Base-by-base conservation (phyloP, 2,329 filamentous ascomycete genomes). In the Fusarium verticillioides region DNA sequence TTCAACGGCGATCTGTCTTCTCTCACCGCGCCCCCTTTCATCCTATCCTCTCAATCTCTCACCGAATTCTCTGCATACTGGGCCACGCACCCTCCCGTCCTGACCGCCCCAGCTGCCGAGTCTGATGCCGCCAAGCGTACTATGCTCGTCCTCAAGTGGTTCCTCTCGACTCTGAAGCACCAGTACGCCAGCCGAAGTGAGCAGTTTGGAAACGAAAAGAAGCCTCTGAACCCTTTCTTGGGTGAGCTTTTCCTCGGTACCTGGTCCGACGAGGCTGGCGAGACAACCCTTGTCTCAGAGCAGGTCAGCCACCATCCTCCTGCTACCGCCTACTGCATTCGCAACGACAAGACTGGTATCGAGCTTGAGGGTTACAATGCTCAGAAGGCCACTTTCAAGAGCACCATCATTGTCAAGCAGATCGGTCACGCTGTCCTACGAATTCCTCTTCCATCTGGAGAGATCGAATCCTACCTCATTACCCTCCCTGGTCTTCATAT, bases 301-400 rank as follows among this genome's bases (percentile, higher is more conserved):
- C 96, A 98, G 87, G 96, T 98, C 75, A 92, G 89, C 83, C 96
- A 98, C 82, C 96, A 99, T 81, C 96, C 96, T 59, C 96, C 96
- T 5, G 94, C 95, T 40, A 99, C 96, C 3, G 96, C 96, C 47
- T 99, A 98, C 85, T 92, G 91, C 80, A 97, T 98, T 81, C 92
- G 90, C 83, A 98, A 99, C 83, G 85, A 92, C 72, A 90, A 94
- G 79, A 90, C 96, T 70, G 94, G 95, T 66, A 90, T 98, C 56
- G 87, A 87, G 79, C 84, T 92, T n/a, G 86, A 92, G 85, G 96
- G 96, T 60, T 98, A 97, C 85, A 98, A 98, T 79, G 96, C 94
- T 21, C 96, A 98, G 81, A 98, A 97, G 83, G 95, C 96, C 8
- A 97, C 94, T 21, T 98, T 99, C 83, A 94, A 93, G 71, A 92